These are phyloP conservation scores for Hypholoma sublateritium DNA, from an alignment of 768 basidiomycete genomes.

Conservation along the genomic window DNA sequence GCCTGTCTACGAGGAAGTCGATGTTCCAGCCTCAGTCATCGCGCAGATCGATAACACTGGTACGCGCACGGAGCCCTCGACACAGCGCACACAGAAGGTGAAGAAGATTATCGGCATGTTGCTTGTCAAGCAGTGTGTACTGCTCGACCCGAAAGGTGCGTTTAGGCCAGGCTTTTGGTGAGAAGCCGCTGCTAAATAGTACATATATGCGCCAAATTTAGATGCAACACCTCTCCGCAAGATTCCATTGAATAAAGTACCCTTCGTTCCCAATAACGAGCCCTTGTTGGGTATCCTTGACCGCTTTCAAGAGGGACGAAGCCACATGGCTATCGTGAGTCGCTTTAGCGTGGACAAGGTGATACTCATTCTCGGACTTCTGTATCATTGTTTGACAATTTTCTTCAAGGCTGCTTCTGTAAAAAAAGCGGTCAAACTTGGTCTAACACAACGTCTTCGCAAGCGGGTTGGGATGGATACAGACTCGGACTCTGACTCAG, in stretches of 20 bases:
- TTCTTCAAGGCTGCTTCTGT: constrained; percentile 61
- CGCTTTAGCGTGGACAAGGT: constrained; percentile 70
- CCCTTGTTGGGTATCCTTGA: constrained; percentile 83
- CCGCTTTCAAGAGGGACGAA: constrained; percentile 86
- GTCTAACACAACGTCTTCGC: constrained; percentile 76
- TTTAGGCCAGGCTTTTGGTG: background rate
- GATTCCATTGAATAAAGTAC: constrained; percentile 84
- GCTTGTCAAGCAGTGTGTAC: constrained; percentile 86
- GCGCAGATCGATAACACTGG: constrained; percentile 12
- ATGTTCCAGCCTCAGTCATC: constrained; percentile 47
- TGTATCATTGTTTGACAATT: background rate
- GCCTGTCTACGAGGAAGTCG: constrained; percentile 79
- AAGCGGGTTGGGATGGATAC: constrained; percentile 73
- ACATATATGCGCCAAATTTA: constrained; percentile 19
- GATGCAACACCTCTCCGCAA: constrained; percentile 83
- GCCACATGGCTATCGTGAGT: constrained; percentile 90
- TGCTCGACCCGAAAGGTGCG: constrained; percentile 81
- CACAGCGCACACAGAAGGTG: constrained; percentile 45
- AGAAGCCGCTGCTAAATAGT: background rate
- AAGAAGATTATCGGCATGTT: constrained; percentile 88
- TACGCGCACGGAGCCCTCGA: constrained; percentile 8
- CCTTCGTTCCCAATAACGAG: constrained; percentile 84
- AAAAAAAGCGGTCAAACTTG: constrained; percentile 80
- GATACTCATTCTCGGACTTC: background rate
- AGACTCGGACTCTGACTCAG: constrained; percentile 49